Base-by-base conservation (phyloP, 352 stramenopile genomes). In the Globisporangium heterothallicum region DNA sequence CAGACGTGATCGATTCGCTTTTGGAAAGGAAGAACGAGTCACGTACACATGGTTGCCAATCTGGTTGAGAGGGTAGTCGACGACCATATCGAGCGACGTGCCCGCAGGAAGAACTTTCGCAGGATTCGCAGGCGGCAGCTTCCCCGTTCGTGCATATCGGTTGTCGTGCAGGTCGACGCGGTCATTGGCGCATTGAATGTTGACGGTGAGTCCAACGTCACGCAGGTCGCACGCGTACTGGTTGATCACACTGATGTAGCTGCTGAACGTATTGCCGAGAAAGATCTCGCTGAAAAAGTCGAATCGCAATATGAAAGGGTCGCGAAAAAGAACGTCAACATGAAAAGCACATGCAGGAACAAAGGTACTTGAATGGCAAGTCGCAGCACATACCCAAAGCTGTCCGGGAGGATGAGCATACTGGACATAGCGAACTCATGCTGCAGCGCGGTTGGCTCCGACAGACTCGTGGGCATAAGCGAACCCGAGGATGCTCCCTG, bases 161-260 rank as follows among this genome's bases (percentile, higher is more conserved):
- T 89, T 90, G 61, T 91, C 82, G 30, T 77, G 75, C n/a, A 90
- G 62, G 45, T 91, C 80, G 6, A 88, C 73, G 22, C 81, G 78
- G 53, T 88, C 80, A 56, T 87, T 88, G 18, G 74, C 76, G 57
- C 78, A 94, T 55, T 96, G 86, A 32, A 96, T 91, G 56, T 92
- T 95, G 24, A 84, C 72, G 4, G 77, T 88, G 6, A 94, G 60
- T 0, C 78, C 72, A 6, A 94, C 84, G 55, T 94, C 76, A 12
- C 77, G 71, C 22, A 94, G 43, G 18, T 91, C 78, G 24, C 76
- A 92, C 30, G 75, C 70, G 62, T 88, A 94, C 49, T 85, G 84
- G 64, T 97, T 97, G 49, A 96, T 90, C 18, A 97, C 86, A 52
- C 77, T 92, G 64, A 97, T 95, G 68, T 96, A 97, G 66, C 86